These are phyloP conservation scores for Coniochaeta hoffmannii DNA, from an alignment of 2,329 filamentous ascomycete genomes.

Conservation along the genomic window DNA sequence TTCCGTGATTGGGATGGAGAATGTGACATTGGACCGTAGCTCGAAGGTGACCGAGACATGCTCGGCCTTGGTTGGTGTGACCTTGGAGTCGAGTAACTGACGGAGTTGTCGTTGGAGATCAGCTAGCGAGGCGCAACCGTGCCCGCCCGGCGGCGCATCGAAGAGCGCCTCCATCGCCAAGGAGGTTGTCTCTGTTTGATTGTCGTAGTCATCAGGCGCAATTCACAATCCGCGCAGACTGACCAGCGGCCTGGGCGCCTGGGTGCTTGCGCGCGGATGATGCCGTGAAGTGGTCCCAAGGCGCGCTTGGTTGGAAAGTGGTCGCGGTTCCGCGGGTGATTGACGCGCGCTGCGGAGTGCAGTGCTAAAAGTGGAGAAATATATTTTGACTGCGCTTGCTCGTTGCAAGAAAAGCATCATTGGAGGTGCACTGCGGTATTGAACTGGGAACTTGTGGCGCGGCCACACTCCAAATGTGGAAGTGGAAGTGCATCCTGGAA, in stretches of 20 bases:
- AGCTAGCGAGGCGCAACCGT: constrained; percentile 29
- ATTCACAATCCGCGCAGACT: too few relatives aligned
- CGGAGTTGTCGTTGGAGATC: constrained; percentile 41
- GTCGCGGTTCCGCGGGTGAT: too few relatives aligned
- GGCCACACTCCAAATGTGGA: too few relatives aligned
- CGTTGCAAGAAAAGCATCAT: too few relatives aligned
- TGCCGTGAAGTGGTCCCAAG: neutral
- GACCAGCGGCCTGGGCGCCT: neutral
- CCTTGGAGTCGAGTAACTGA: constrained; percentile 31
- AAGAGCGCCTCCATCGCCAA: neutral
- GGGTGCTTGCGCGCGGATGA: neutral
- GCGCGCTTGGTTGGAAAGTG: neutral
- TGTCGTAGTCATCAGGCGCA: neutral
- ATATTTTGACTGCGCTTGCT: too few relatives aligned
- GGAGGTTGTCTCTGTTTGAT: neutral
- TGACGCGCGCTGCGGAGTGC: neutral
- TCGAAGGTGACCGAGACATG: constrained; percentile 40
- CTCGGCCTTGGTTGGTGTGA: constrained; percentile 39
- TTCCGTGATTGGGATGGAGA: constrained; percentile 31
- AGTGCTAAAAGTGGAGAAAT: neutral
- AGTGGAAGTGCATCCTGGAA: too few relatives aligned
- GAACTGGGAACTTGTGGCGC: too few relatives aligned
- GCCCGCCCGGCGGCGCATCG: neutral
- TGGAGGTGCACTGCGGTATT: too few relatives aligned
- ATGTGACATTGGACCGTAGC: constrained; percentile 34